phyloP scores from a whole-genome alignment of 148 eudicot genomes.

The Chenopodium quinoa region DNA sequence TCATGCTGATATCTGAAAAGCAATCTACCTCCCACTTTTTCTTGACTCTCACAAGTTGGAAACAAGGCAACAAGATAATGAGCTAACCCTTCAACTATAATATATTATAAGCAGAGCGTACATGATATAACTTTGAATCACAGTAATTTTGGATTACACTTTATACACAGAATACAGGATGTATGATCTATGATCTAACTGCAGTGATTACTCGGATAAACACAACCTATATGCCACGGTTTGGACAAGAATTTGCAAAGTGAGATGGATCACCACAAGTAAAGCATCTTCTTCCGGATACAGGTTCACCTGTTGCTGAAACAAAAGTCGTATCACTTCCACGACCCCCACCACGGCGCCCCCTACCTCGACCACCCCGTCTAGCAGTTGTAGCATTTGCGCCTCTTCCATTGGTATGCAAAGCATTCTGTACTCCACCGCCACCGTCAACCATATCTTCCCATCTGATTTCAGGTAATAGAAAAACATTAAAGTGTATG shows the following conservation, averaged over 20 bases:
- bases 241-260: conserved; percentile 90
- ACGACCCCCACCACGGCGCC: conserved; percentile 38
- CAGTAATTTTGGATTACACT: neutral
- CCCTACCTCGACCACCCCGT: conserved; percentile 45
- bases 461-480: conserved; percentile 55
- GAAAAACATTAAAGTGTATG: conserved; percentile 7
- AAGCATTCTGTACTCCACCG: conserved; percentile 32
- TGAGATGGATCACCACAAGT: conserved; percentile 87
- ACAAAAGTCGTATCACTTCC: conserved; percentile 52
- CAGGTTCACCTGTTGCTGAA: conserved; percentile 91
- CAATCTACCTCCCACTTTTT: neutral
- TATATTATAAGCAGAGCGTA: neutral
- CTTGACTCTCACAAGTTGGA: neutral
- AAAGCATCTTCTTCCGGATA: conserved; percentile 65
- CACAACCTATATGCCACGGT: conserved; percentile 42
- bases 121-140: neutral
- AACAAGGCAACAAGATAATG: neutral
- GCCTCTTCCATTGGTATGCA: conserved; percentile 33
- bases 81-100: neutral
- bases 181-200: neutral
- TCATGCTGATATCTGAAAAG: neutral
- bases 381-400: conserved; percentile 36
- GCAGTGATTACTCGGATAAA: neutral
- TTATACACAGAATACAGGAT: neutral
- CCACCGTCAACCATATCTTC: conserved; percentile 53